phyloP scores from a whole-genome alignment of 2,329 filamentous ascomycete genomes.

The Fusarium sp. region DNA sequence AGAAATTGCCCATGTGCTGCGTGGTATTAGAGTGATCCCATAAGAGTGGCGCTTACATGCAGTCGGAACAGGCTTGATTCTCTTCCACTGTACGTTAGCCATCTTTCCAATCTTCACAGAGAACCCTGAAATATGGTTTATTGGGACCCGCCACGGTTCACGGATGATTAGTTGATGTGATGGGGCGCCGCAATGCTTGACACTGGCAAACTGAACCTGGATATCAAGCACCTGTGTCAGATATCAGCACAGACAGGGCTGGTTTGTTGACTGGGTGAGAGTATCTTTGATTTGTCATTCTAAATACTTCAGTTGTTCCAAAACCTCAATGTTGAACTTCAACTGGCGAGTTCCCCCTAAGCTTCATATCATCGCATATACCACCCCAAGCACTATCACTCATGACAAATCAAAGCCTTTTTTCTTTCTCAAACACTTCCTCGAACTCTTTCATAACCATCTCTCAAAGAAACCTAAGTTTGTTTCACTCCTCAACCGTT shows the following conservation, averaged over 20 bases:
- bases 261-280: background rate
- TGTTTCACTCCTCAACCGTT: slow-evolving; percentile 17
- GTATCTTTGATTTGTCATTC: fast-evolving
- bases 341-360: background rate
- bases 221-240: background rate
- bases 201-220: slow-evolving; percentile 5
- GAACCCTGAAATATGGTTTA: fast-evolving
- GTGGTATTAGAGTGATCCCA: slow-evolving; percentile 1
- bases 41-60: slow-evolving; percentile 2
- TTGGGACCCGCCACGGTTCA: background rate
- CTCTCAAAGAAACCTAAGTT: background rate
- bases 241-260: background rate
- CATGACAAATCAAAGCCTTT: no score
- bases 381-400: background rate
- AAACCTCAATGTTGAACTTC: background rate
- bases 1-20: slow-evolving; percentile 10
- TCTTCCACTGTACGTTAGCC: background rate
- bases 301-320: fast-evolving
- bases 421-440: background rate
- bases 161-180: background rate
- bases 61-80: background rate
- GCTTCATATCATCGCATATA: background rate
- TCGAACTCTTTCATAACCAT: background rate
- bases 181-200: slow-evolving; percentile 16
- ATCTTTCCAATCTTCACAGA: background rate